Percentiles rank a stretch among this genome's conserved stretches.
Conservation (phyloP, 441 rosid species). For the Corymbia calophylla region DNA sequence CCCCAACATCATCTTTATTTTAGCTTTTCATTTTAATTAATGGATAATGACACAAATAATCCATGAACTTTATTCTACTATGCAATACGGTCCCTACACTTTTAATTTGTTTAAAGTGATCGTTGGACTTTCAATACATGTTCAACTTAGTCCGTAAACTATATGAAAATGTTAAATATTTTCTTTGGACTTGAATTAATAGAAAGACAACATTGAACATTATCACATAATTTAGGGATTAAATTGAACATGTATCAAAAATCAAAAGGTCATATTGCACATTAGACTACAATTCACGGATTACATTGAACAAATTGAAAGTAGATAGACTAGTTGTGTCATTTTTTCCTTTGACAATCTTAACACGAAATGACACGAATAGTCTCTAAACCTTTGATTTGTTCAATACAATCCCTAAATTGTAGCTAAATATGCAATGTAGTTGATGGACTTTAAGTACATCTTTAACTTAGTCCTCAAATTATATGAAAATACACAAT, state of each 20-base stretch:
- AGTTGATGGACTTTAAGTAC: background rate
- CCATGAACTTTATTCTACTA: background rate
- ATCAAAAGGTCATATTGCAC: background rate
- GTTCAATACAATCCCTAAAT: accelerated
- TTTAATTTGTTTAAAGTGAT: background rate
- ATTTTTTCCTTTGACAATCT: background rate
- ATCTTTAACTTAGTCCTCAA: background rate
- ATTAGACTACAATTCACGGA: background rate
- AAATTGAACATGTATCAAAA: no score
- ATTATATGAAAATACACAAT: no score
- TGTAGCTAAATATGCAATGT: background rate
- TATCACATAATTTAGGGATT: background rate
- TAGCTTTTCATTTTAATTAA: background rate
- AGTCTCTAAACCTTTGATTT: background rate
- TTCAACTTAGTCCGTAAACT: no score
- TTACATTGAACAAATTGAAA: background rate
- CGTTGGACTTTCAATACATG: accelerated
- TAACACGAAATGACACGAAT: accelerated
- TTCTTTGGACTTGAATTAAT: background rate
- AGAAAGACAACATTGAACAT: background rate
- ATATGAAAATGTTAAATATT: no score
- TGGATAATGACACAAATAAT: accelerated
- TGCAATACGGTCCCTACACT: background rate
- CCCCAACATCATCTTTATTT: no score
- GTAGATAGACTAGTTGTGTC: background rate